Percentiles rank a stretch among this genome's conserved stretches.
Conservation (phyloP, 2,329 filamentous ascomycete species). For the Aspergillus flavus region DNA sequence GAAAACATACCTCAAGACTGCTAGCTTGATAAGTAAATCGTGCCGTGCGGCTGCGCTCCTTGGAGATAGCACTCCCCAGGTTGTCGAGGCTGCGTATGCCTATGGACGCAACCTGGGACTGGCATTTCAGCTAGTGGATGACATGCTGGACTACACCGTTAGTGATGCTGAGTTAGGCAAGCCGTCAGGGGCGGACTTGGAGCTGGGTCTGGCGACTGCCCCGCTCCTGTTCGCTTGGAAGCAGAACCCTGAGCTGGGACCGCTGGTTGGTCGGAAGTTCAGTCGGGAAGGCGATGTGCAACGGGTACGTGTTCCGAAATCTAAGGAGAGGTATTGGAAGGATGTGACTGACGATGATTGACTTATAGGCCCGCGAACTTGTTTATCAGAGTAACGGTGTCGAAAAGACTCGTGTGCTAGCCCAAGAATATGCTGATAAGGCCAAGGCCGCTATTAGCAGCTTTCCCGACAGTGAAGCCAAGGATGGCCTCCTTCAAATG, state of each 20-base stretch:
- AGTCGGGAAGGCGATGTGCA: constrained; percentile 78
- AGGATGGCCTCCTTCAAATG: constrained; percentile 89
- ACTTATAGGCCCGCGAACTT: constrained; percentile 74
- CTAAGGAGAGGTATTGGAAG: not conserved
- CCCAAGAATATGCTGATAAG: constrained; percentile 86
- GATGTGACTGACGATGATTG: constrained; percentile 14
- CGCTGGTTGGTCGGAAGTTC: constrained; percentile 91
- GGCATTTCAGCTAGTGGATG: constrained; percentile 96
- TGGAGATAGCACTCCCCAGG: constrained; percentile 72
- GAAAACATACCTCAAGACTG: constrained; percentile 98
- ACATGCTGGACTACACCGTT: constrained; percentile 95
- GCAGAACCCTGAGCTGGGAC: constrained; percentile 78
- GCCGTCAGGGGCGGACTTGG: constrained; percentile 89
- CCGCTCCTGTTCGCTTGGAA: constrained; percentile 96
- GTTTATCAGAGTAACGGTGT: constrained; percentile 84
- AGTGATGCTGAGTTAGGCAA: constrained; percentile 86
- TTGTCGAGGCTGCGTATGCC: constrained; percentile 86
- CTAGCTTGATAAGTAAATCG: constrained; percentile 92
- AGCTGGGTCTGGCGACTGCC: constrained; percentile 90
- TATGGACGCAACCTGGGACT: constrained; percentile 94
- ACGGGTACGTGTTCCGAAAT: constrained; percentile 61
- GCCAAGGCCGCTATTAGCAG: constrained; percentile 79
- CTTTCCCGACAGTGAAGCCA: constrained; percentile 95
- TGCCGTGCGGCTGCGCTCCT: constrained; percentile 88
- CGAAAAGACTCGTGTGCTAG: constrained; percentile 86